Evolutionary conservation across 2,329 filamentous ascomycete species (phyloP).

Genomic region (Colletotrichum kahawae): DNA sequence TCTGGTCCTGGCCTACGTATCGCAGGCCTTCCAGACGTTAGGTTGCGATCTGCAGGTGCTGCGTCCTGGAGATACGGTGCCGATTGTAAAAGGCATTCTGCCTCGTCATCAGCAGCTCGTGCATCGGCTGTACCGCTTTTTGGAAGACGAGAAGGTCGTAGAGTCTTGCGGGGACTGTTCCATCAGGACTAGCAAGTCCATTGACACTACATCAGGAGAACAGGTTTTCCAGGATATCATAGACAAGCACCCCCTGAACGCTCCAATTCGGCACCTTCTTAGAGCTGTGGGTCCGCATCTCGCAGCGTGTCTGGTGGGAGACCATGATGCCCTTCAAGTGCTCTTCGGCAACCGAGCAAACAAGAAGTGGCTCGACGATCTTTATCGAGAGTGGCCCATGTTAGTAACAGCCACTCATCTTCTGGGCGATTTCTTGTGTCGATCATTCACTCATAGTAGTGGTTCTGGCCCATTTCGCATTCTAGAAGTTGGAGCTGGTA

Average conservation of each 20-base stretch:
- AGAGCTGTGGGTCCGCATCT: conserved; percentile 36
- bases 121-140: conserved; percentile 28
- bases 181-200: conserved; percentile 9
- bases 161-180: not conserved
- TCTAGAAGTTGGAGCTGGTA: conserved; percentile 49
- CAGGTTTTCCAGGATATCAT: conserved; percentile 31
- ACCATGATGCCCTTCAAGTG: conserved; percentile 38
- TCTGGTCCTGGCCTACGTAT: conserved; percentile 36
- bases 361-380: conserved; percentile 34
- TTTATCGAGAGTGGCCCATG: conserved; percentile 38
- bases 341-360: conserved; percentile 38
- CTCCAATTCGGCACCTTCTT: conserved; percentile 34
- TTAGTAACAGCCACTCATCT: conserved; percentile 26
- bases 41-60: conserved; percentile 29
- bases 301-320: conserved; percentile 41
- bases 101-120: conserved; percentile 32
- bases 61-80: conserved; percentile 23
- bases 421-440: conserved; percentile 25
- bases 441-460: not conserved
- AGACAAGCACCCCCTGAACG: conserved; percentile 34
- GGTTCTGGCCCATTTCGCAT: conserved; percentile 33
- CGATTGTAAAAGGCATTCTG: conserved; percentile 20
- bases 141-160: conserved; percentile 25
- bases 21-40: conserved; percentile 33
- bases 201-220: conserved; percentile 3